Base-by-base conservation (phyloP, 2,329 filamentous ascomycete genomes). In the Alternaria atra region DNA sequence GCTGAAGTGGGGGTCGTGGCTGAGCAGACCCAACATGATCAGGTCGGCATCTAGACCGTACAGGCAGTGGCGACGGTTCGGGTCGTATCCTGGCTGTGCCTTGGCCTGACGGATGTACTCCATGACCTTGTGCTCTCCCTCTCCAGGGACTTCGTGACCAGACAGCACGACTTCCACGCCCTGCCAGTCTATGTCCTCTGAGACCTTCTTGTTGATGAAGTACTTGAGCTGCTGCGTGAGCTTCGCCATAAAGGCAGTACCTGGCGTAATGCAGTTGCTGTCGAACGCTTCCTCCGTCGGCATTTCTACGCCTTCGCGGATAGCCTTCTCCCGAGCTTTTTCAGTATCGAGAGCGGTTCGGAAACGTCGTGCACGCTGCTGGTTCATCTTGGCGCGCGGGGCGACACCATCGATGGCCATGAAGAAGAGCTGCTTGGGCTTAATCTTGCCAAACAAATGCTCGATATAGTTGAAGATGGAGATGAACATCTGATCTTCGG, bases 401-500 rank as follows among this genome's bases (percentile, higher is more conserved):
- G 95, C 95, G 64, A 99, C 96, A 73, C 95, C 95, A 75, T 99
- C 95, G 67, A 99, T 95, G 52, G 95, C 96, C 95, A 99, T 99
- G 84, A 97, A 99, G 83, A 99, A 99, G 35, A 99, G 87, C 84
- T 97, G 90, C 82, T 97, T 94, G 12, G 95, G 95, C 80, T 98
- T 98, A 77, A 99, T 99, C 81, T 97, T 99, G 72, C 94, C 94
- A 80, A 97, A 99, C 54, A 99, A 82, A 82, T 99, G 95, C 80
- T 99, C 95, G 69, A 99, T 99, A 80, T 99, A 99, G 82, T 98
- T 98, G 87, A 99, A 99, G 74, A 99, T 99, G 60, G 93, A 91
- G 70, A 99, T 97, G 77, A 99, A 99, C 95, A 99, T 99, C 80
- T 97, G 92, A 79, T 99, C 94, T 79, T 99, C 96, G 58, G 91